phyloP scores from a whole-genome alignment of 495 filamentous ascomycete species.

The Pseudotulostoma volvatum region DNA sequence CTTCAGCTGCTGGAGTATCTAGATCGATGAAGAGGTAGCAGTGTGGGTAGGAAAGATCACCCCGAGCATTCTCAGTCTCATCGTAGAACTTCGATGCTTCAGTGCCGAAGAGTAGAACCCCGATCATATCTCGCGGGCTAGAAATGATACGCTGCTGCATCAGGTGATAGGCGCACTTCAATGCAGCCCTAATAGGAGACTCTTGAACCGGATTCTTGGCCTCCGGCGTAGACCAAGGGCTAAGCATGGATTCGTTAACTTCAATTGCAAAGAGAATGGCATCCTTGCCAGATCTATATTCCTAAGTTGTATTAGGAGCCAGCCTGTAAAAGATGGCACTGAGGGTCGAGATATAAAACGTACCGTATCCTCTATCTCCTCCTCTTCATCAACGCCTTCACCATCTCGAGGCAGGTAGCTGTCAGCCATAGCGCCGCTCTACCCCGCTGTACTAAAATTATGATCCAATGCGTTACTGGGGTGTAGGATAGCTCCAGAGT shows the following conservation, averaged over 20 bases:
- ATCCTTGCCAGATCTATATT: conserved; percentile 87
- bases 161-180: conserved; percentile 86
- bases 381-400: conserved; percentile 46
- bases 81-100: conserved; percentile 67
- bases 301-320: no score
- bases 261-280: conserved; percentile 93
- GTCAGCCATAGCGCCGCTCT: conserved; percentile 30
- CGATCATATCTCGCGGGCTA: conserved; percentile 94
- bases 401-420: conserved; percentile 26
- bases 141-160: conserved; percentile 98
- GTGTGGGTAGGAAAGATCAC: conserved; percentile 59
- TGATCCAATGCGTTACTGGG: no score
- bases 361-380: conserved; percentile 61
- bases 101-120: conserved; percentile 85
- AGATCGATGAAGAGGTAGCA: conserved; percentile 88
- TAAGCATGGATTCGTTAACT: conserved; percentile 80
- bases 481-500: no score
- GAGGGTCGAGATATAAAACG: conserved; percentile 3
- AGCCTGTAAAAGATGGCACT: conserved; percentile 1
- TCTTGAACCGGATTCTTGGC: conserved; percentile 58
- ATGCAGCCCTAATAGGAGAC: conserved; percentile 58
- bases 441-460: no score
- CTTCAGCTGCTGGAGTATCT: conserved; percentile 68
- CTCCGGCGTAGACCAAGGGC: conserved; percentile 41
- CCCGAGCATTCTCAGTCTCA: conserved; percentile 43